Evolutionary conservation across 352 stramenopile species (phyloP).

Genomic region (Phytophthora cryptogea): DNA sequence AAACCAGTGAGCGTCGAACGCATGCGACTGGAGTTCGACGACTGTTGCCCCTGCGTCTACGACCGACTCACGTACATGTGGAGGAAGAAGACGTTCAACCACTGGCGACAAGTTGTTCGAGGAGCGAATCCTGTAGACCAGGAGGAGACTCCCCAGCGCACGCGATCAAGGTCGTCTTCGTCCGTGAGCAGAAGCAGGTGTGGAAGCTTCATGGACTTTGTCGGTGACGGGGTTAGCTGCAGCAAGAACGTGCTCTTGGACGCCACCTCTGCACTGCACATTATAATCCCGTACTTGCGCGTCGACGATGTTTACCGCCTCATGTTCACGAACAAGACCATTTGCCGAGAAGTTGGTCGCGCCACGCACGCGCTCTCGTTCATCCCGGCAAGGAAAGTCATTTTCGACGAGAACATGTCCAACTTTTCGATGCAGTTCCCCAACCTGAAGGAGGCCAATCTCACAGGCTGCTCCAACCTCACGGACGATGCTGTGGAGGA

Average conservation of each 20-base stretch:
- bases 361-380: constrained; percentile 54
- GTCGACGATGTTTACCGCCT: constrained; percentile 62
- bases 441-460: constrained; percentile 50
- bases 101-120: constrained; percentile 58
- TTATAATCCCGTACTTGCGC: constrained; percentile 48
- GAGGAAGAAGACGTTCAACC: constrained; percentile 80
- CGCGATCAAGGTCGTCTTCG: constrained; percentile 19
- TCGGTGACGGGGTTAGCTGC: constrained; percentile 18
- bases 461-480: constrained; percentile 67
- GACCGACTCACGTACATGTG: constrained; percentile 76
- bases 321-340: constrained; percentile 47
- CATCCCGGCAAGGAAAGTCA: constrained; percentile 50
- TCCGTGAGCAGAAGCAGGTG: constrained; percentile 13
- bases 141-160: constrained; percentile 1
- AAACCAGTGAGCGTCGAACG: constrained; percentile 14
- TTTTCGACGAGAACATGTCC: constrained; percentile 52
- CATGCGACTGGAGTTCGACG: constrained; percentile 36
- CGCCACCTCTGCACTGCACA: constrained; percentile 49
- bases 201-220: constrained; percentile 26
- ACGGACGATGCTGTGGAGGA: constrained; percentile 52
- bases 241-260: constrained; percentile 24
- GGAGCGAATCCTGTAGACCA: constrained; percentile 4
- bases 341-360: constrained; percentile 48
- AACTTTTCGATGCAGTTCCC: constrained; percentile 53
- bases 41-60: constrained; percentile 70